Base-by-base conservation (phyloP, 2,329 filamentous ascomycete species). In the Claviceps arundinis region DNA sequence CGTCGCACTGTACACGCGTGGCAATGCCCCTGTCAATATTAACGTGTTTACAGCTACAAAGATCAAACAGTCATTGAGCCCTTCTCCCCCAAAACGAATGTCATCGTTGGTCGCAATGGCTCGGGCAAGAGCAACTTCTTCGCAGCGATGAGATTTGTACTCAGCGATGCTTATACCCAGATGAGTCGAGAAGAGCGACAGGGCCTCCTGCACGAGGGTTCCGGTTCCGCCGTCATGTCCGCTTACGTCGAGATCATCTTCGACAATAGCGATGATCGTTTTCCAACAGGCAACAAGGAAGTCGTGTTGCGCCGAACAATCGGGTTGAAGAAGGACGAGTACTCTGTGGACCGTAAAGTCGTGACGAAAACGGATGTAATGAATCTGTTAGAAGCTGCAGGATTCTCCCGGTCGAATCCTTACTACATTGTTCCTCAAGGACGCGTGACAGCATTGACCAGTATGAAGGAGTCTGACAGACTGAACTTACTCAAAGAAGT, bases 51-150 rank as follows among this genome's bases (percentile, higher is more conserved):
- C 62, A 95, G 90, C 78, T 98, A 98, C 81, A 98, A 98, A 77
- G 91, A 98, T 66, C 94, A 98, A 69, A 97, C 89, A 50, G 88
- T 96, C 67, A 96, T 97, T 67, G 93, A 98, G 67, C 91, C 91
- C 55, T 98, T 98, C 71, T 97, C 91, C 45, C 85, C 91, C 50
- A 94, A 94, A 63, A 93, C 91, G 63, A 98, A 98, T 74, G 90
- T 98, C 60, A 95, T 98, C 62, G 93, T 98, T 64, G 93, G 93
- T 60, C 91, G 93, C 74, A 98, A 98, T 82, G 93, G 93, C 59
- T 97, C 93, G 2, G 93, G 93, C 64, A 98, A 98, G 78, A 96
- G 89, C 69, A 98, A 98, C 73, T 98, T 98, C 80, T 98, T 98
- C 71, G 91, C 93, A 50, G 93, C 93, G 45, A 96, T 98, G 69